phyloP scores from a whole-genome alignment of 1,284 basidiomycete species.

The Gastroboletus turbinatus region DNA sequence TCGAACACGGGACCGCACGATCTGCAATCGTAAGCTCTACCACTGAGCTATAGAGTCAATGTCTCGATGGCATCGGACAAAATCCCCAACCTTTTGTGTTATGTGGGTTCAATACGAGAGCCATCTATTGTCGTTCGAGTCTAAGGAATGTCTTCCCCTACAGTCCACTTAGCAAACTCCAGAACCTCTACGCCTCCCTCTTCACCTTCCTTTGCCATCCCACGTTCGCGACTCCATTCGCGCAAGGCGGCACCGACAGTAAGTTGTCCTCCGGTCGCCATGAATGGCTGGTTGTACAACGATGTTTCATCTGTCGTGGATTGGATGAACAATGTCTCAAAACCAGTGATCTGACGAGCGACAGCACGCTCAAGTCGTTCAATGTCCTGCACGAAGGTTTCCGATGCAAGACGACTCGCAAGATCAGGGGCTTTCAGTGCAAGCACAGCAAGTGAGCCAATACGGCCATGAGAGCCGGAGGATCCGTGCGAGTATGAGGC shows the following conservation, averaged over 20 bases:
- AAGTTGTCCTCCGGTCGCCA: constrained; percentile 62
- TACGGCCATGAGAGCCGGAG: constrained; percentile 60
- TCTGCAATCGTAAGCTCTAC: constrained; percentile 41
- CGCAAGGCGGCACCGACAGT: constrained; percentile 64
- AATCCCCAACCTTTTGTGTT: no score
- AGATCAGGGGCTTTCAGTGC: constrained; percentile 52
- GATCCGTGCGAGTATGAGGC: constrained; percentile 80
- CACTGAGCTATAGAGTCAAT: constrained; percentile 37
- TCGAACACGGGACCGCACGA: constrained; percentile 42
- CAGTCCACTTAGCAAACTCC: constrained; percentile 66
- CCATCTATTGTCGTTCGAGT: not conserved
- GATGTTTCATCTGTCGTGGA: constrained; percentile 53
- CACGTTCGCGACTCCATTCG: constrained; percentile 65
- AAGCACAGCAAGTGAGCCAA: constrained; percentile 69
- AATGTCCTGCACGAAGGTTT: constrained; percentile 52
- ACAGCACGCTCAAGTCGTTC: constrained; percentile 73
- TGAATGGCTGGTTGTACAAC: constrained; percentile 81
- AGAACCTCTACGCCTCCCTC: constrained; percentile 55
- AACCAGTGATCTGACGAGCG: constrained; percentile 85
- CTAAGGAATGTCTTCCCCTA: constrained; percentile 45
- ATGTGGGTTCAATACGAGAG: not conserved
- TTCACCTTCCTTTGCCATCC: constrained; percentile 42
- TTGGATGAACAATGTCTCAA: constrained; percentile 69
- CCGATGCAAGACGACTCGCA: constrained; percentile 42
- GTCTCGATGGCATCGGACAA: rapidly evolving